These are phyloP conservation scores for Phalaenopsis aphrodite DNA, from an alignment of 106 monocot genomes.

Conservation along the genomic window DNA sequence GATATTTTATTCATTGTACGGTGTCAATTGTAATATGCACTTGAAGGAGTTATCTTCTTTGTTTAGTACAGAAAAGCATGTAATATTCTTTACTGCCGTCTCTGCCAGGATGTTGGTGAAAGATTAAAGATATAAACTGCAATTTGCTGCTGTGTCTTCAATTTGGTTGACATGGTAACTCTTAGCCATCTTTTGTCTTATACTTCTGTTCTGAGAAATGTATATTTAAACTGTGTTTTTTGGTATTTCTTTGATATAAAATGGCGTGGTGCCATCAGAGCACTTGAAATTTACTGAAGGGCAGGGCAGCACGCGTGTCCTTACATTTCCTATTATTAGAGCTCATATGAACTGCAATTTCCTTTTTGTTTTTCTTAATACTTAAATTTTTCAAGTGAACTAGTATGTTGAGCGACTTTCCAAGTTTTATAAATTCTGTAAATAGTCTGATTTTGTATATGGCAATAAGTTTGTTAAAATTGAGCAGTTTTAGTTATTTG, in stretches of 20 bases:
- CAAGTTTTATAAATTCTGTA: constrained; percentile 48
- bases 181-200: not conserved
- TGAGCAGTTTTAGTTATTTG: constrained; percentile 26
- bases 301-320: constrained; percentile 45
- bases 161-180: constrained; percentile 64
- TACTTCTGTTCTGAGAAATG: not conserved
- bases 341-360: not conserved
- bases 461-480: constrained; percentile 28
- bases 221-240: constrained; percentile 7
- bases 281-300: constrained; percentile 66
- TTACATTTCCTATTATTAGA: constrained; percentile 2
- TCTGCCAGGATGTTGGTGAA: constrained; percentile 52
- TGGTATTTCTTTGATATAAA: constrained; percentile 81
- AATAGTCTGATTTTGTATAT: constrained; percentile 28
- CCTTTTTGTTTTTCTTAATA: constrained; percentile 2
- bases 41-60: not conserved
- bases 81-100: not conserved
- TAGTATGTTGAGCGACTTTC: constrained; percentile 36
- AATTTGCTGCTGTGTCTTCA: constrained; percentile 46
- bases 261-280: constrained; percentile 59
- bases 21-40: constrained; percentile 54
- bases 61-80: not conserved
- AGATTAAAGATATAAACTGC: constrained; percentile 60
- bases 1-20: constrained; percentile 56
- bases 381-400: constrained; percentile 2